Evolutionary conservation across 2,329 filamentous ascomycete genomes (phyloP).

Genomic region (Fusarium mexicanum): DNA sequence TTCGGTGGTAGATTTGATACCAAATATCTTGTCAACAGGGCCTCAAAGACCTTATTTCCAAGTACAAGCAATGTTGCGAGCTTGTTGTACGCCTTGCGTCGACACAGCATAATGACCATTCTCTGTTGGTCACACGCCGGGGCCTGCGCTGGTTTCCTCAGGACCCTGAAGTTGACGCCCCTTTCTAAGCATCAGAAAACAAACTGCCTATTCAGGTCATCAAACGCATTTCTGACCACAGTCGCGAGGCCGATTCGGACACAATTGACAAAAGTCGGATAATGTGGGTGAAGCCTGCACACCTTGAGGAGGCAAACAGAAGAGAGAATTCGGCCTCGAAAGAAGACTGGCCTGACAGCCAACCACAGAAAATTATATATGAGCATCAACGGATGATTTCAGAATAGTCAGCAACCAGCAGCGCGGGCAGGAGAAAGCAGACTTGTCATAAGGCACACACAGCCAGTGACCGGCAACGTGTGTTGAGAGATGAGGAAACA

Average conservation of each 20-base stretch:
- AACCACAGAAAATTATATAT: not conserved
- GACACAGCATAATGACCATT: not conserved
- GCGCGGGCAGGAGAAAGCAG: not conserved
- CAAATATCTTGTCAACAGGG: not conserved
- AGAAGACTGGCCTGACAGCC: not conserved
- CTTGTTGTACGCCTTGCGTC: not conserved
- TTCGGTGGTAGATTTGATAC: not conserved
- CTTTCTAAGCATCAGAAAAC: not conserved
- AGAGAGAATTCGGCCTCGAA: not conserved
- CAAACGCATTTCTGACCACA: not conserved
- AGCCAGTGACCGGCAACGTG: not conserved
- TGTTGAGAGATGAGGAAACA: not conserved
- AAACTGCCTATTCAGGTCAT: not conserved
- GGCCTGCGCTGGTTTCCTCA: not conserved
- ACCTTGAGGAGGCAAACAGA: not conserved
- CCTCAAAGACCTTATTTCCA: not conserved
- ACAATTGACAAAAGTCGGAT: not conserved
- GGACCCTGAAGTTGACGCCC: not conserved
- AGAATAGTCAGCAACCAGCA: not conserved
- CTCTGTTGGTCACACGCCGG: not conserved
- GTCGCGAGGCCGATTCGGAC: not conserved
- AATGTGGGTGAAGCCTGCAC: not conserved
- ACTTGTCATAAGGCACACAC: not conserved
- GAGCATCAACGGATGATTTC: not conserved
- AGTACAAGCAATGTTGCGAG: not conserved